Conservation (phyloP, 2,329 filamentous ascomycete species). For the Cordyceps cateniannulata region DNA sequence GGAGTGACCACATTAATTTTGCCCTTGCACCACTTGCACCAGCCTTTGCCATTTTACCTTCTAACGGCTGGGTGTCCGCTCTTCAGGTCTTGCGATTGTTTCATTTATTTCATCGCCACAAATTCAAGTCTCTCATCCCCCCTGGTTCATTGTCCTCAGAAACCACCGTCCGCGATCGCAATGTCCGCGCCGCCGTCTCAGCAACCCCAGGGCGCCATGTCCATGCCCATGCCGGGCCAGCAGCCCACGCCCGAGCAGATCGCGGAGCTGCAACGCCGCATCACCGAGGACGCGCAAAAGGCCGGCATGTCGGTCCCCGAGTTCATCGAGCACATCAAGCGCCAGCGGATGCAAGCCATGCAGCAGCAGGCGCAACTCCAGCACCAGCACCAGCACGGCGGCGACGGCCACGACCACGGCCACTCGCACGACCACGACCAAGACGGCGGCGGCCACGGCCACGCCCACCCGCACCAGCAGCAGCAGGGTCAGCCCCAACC, state of each 20-base stretch:
- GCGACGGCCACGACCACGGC: slow-evolving; percentile 20
- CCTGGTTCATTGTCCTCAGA: neutral
- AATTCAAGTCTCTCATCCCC: neutral
- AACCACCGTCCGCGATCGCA: neutral
- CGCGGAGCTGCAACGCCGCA: slow-evolving; percentile 71
- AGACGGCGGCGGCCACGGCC: slow-evolving; percentile 20
- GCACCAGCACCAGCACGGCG: slow-evolving; percentile 22
- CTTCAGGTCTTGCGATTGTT: neutral
- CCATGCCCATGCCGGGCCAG: slow-evolving; percentile 32
- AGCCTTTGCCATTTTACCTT: neutral
- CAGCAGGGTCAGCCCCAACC: slow-evolving; percentile 53
- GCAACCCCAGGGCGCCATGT: slow-evolving; percentile 23
- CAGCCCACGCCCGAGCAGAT: slow-evolving; percentile 79
- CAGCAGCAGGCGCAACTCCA: slow-evolving; percentile 35
- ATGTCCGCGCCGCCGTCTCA: slow-evolving; percentile 15
- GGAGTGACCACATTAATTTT: slow-evolving; percentile 2
- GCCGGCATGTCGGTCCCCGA: slow-evolving; percentile 78
- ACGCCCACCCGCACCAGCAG: slow-evolving; percentile 28
- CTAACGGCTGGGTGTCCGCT: neutral
- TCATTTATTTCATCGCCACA: neutral
- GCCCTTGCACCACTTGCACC: neutral
- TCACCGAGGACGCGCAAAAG: slow-evolving; percentile 76
- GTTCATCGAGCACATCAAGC: slow-evolving; percentile 67
- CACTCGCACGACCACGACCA: slow-evolving; percentile 25
- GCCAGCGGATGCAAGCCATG: slow-evolving; percentile 44